Evolutionary conservation across 2,329 filamentous ascomycete species (phyloP), one percentile per base, ranked within the genome.

Genomic region (Aspergillus bombycis): DNA sequence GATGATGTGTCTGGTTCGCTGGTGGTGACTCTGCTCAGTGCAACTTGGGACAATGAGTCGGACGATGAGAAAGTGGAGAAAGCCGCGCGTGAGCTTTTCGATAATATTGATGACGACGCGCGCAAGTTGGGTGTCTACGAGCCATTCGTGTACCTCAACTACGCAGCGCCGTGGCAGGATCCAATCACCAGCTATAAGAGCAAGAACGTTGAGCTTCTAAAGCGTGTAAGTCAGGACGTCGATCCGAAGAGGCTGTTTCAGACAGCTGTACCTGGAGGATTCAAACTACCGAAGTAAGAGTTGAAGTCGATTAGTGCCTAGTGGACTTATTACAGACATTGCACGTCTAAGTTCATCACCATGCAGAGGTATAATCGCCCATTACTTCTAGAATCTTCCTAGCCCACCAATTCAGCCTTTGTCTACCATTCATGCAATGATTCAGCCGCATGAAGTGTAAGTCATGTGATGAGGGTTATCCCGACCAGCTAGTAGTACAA

Each of bases 91-190:
- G 10, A 52, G 28, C 48, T 52, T 52, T 52, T 52, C 28, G 48
- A 52, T 6, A 21, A 52, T 1, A 52, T 52, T 14, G 28, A 52
- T 1, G 21, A 14, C 2, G 62, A 62, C n/a, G 61, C 61, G 21
- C 48, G 36, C 23, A 19, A 32, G 12, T 14, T 59, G 41, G 36
- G 30, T 21, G 56, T 28, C 12, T 50, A 62, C 41, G 46, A 58
- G 21, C 30, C 61, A 12, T 60, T 54, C 28, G 48, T 60, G 1
- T 60, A 60, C 11, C 36, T 60, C 9, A 60, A 60, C 21, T 54
- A 54, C 11, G 58, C 58, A 5, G 58, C 58, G 7, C 48, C 16
- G 21, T 60, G 58, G 58, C 58, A 60, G 30, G 34, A 60, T 26
- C 58, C 58, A 8, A 43, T 55, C 19, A 1, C 58, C 4, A 60